A percentile compares a stretch with the other conserved stretches of the same genome.
Conservation (phyloP, 2,329 filamentous ascomycete genomes). For the Fonsecaea multimorphosa region DNA sequence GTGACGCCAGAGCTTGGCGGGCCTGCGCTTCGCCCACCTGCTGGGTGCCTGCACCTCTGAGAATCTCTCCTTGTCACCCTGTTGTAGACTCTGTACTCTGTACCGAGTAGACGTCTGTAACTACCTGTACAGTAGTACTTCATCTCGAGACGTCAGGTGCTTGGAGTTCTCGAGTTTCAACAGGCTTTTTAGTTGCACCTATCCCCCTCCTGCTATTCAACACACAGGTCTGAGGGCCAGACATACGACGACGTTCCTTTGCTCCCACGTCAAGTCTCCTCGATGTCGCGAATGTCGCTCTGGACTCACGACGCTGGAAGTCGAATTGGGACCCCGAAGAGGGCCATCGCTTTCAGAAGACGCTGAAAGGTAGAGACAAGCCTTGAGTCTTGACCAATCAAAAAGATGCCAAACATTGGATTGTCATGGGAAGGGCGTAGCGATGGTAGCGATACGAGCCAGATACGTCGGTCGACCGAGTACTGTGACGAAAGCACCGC, state of each 20-base stretch:
- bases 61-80: too few relatives aligned
- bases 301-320: neutral
- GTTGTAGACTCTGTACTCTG: too few relatives aligned
- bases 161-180: neutral
- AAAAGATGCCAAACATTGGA: constrained; percentile 1
- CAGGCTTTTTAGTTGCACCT: neutral
- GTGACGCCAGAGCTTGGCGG: neutral
- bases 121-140: too few relatives aligned
- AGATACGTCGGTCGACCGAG: neutral
- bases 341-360: neutral
- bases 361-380: neutral
- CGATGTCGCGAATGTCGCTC: neutral
- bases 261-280: neutral
- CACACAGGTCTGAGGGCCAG: neutral
- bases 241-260: neutral
- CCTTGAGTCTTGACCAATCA: constrained; percentile 4
- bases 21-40: neutral
- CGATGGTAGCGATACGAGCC: neutral
- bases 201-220: neutral
- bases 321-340: neutral
- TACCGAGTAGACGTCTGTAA: too few relatives aligned
- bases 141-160: too few relatives aligned
- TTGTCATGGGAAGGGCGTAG: constrained; percentile 13
- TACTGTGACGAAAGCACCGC: neutral
- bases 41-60: too few relatives aligned